Evolutionary conservation across 192 early-diverging fungal species (phyloP), one percentile per base, ranked within the genome.

Genomic region (Physocladia obscura): DNA sequence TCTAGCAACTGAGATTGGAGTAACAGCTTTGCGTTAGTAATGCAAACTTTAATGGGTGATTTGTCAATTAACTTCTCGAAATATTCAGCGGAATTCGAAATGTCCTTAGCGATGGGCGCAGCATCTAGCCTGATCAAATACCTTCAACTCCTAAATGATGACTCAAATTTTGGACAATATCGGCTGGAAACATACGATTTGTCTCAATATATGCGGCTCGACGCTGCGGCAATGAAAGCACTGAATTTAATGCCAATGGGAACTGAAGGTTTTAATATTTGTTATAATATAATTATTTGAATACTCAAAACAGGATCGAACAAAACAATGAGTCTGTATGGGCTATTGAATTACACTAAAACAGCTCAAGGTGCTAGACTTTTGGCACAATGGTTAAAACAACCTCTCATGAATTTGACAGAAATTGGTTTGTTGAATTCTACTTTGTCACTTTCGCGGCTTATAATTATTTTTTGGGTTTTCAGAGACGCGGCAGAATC

Each of bases 361-460:
- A 98, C 95, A 3, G 71, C 90, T 0, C 93, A 95, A 57, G 95
- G 95, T 0, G 81, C 89, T 19, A 76, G 95, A 1, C 74, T 96
- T 63, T 76, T 98, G 39, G 87, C 81, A n/a, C 91, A 93, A 65
- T 98, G 94, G 93, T 79, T 98, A 26, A 93, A 93, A 67, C 94
- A 96, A 74, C 95, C 95, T 13, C 81, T 96, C 3, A 74, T 95
- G 65, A 80, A 87, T 26, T 38, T 91, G 19, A 58, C 51, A 2
- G 84, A 85, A n/a, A 96, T 97, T 57, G 75, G 89, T 89, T 73
- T 68, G 79, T 58, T 1, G 2, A 17, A 27, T 29, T 70, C 4
- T 65, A 26, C 27, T 2, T 56, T 49, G 27, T 44, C 1, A 11
- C 19, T 6, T 51, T 80, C 22, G 22, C 27, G 36, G 3, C 1